These are phyloP conservation scores for Blastosporella zonata DNA, from an alignment of 1,284 basidiomycete species.

Conservation along the genomic window DNA sequence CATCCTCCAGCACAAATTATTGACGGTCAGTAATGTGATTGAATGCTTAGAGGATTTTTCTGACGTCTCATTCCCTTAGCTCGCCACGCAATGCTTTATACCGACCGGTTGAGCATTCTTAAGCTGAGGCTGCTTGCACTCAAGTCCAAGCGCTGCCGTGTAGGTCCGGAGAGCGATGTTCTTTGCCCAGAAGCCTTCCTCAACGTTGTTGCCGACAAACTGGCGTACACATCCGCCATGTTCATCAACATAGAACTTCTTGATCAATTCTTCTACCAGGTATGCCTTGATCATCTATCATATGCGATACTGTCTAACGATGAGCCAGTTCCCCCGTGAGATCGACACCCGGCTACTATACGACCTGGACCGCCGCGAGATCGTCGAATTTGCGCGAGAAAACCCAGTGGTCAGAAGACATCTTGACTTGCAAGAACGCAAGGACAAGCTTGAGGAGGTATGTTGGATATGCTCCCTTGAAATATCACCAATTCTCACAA, in stretches of 20 bases:
- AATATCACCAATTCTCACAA: conserved; percentile 2
- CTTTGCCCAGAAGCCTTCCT: conserved; percentile 98
- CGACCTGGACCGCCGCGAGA: conserved; percentile 84
- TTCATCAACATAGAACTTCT: conserved; percentile 98
- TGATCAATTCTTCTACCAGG: conserved; percentile 98
- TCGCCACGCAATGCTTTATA: conserved; percentile 87
- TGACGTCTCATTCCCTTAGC: conserved; percentile 44
- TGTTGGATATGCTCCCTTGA: conserved; percentile 11
- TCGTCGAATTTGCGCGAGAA: conserved; percentile 89
- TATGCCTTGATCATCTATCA: conserved; percentile 31
- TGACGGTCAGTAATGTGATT: conserved; percentile 62
- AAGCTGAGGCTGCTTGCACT: conserved; percentile 83
- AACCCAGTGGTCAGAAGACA: conserved; percentile 86
- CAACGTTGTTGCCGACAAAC: conserved; percentile 94
- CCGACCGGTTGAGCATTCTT: conserved; percentile 78
- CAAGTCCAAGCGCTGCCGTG: conserved; percentile 84
- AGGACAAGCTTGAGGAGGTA: conserved; percentile 97
- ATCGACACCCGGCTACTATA: conserved; percentile 95
- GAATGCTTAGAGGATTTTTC: conserved; percentile 5
- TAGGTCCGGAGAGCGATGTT: conserved; percentile 81
- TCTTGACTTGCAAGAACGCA: conserved; percentile 94
- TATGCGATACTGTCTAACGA: neutral
- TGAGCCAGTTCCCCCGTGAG: conserved; percentile 85
- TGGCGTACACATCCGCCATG: conserved; percentile 95
- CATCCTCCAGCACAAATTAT: conserved; percentile 89